Percentiles rank a stretch among this genome's conserved stretches.
Conservation (phyloP, 2,329 filamentous ascomycete genomes). For the Hypoxylon sp. region DNA sequence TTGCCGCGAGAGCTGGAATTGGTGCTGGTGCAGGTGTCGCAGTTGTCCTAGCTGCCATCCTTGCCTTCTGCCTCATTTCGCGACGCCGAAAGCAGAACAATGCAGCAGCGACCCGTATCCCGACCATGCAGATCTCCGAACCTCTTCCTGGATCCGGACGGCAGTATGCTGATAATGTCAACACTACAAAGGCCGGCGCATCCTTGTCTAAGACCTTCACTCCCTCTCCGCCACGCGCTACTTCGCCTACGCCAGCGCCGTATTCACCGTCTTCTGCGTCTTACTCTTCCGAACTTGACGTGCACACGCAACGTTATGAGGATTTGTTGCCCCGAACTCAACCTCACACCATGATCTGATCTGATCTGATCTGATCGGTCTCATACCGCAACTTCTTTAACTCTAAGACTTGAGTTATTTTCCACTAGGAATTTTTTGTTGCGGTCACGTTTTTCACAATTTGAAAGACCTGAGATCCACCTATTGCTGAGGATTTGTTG, state of each 20-base stretch:
- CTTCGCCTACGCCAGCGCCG: constrained; percentile 41
- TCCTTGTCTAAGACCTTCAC: constrained; percentile 44
- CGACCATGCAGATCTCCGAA: constrained; percentile 63
- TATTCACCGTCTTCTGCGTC: constrained; percentile 43
- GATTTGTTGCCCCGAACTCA: constrained; percentile 69
- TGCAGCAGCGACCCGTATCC: constrained; percentile 48
- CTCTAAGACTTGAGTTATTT: constrained; percentile 15
- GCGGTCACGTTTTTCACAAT: constrained; percentile 20
- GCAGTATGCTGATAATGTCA: constrained; percentile 49
- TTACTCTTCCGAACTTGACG: constrained; percentile 60
- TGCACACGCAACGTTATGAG: constrained; percentile 69
- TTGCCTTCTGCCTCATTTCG: constrained; percentile 60
- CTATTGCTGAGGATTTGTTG: constrained; percentile 26
- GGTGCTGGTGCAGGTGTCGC: constrained; percentile 62
- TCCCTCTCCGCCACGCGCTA: constrained; percentile 11
- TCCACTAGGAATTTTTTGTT: constrained; percentile 26
- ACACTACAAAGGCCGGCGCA: constrained; percentile 49
- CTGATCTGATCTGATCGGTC: constrained; percentile 49
- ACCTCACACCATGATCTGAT: constrained; percentile 59
- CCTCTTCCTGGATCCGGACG: constrained; percentile 65
- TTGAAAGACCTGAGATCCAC: constrained; percentile 8
- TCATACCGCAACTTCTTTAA: constrained; percentile 1
- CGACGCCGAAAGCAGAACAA: constrained; percentile 52
- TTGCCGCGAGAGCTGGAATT: constrained; percentile 65
- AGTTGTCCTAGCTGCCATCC: constrained; percentile 58